Conservation (phyloP, 2,329 filamentous ascomycete species). For the Botrytis medusae region DNA sequence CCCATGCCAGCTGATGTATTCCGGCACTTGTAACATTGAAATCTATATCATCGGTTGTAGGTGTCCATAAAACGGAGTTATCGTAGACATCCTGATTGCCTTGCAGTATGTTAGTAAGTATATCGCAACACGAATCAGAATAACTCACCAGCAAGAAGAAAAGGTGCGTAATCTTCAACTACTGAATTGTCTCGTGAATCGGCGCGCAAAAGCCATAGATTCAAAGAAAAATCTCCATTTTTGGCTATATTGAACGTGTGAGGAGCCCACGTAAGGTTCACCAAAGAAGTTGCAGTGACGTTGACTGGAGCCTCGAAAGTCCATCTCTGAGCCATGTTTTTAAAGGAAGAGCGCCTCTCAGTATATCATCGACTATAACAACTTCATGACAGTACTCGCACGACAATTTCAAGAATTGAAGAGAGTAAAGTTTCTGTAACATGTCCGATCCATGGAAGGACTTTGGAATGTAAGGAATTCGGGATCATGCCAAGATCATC, state of each 20-base stretch:
- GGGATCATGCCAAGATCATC: background rate
- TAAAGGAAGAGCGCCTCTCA: background rate
- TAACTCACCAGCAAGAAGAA: slow-evolving; percentile 6
- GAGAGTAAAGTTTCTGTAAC: too few species aligned
- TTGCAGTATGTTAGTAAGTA: background rate
- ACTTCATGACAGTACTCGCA: background rate
- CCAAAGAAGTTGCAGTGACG: background rate
- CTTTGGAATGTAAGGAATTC: background rate
- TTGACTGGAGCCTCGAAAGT: slow-evolving; percentile 1
- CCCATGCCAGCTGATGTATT: background rate
- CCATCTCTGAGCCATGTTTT: background rate
- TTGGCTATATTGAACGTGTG: background rate
- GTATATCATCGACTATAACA: background rate
- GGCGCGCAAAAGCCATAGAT: slow-evolving; percentile 8
- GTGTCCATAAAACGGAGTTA: background rate
- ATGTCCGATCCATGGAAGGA: too few species aligned
- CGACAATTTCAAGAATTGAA: background rate
- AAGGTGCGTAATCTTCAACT: background rate
- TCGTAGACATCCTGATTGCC: background rate
- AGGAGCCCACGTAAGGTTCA: slow-evolving; percentile 1
- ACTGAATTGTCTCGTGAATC: background rate
- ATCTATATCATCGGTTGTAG: slow-evolving; percentile 6
- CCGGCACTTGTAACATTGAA: background rate
- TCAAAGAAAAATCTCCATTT: slow-evolving; percentile 6
- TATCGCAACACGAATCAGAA: background rate